These are phyloP conservation scores for Gilbertella persicaria DNA, from an alignment of 371 early-diverging fungal species.

Conservation along the genomic window DNA sequence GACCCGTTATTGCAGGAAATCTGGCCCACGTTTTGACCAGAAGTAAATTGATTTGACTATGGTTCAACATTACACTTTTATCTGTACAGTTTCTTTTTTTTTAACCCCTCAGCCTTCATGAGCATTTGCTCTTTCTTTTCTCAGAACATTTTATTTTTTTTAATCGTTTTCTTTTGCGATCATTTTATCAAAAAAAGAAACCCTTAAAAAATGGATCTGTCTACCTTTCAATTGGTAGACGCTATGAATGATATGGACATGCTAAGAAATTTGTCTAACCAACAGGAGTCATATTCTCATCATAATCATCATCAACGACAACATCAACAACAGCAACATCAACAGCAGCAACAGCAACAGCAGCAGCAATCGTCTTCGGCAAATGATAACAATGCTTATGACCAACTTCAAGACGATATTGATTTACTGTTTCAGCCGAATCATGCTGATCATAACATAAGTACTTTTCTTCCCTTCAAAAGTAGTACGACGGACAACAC, in stretches of 20 bases:
- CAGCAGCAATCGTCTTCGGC: constrained; percentile 3
- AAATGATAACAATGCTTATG: constrained; percentile 4
- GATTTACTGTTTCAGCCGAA: constrained; percentile 16
- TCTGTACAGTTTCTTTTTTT: constrained; percentile 3
- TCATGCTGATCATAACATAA: constrained; percentile 5
- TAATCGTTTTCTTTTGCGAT: not conserved
- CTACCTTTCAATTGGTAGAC: constrained; percentile 23
- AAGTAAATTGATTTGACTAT: constrained; percentile 29
- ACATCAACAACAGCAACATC: too few species aligned
- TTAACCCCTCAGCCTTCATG: constrained; percentile 6
- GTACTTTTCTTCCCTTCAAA: constrained; percentile 15
- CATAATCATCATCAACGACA: constrained; percentile 3
- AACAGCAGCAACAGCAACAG: not conserved
- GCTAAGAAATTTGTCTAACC: constrained; percentile 17
- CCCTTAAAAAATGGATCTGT: constrained; percentile 17
- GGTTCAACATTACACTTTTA: constrained; percentile 3
- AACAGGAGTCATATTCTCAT: constrained; percentile 1
- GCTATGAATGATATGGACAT: constrained; percentile 29
- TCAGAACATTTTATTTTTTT: not conserved
- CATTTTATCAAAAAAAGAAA: not conserved
- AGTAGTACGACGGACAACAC: not conserved
- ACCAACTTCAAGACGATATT: constrained; percentile 19
- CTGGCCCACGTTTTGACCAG: constrained; percentile 24
- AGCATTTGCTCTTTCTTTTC: not conserved
- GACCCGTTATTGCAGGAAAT: constrained; percentile 23